Base-by-base conservation (phyloP, 176 grass and related monocot genomes). In the Paspalum notatum region DNA sequence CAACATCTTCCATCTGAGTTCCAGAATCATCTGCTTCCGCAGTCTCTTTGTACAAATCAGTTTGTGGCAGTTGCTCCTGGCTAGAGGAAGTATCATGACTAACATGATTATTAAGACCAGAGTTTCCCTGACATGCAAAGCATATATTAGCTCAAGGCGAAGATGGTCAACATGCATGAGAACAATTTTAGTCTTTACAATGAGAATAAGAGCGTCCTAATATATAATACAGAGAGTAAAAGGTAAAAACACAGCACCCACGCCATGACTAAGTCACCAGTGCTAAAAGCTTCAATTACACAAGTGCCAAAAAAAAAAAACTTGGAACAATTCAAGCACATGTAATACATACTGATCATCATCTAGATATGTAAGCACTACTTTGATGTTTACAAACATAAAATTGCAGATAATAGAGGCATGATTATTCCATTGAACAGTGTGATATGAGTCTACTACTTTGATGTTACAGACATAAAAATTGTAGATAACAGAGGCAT, bases 31-130 rank as follows among this genome's bases (percentile, higher is more conserved):
- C 66, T 81, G 68, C 75, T 76, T 87, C 78, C 9, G 63, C 38
- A 68, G 41, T 43, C 63, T 83, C 77, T 44, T 55, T 85, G 52
- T 78, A 86, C 71, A 82, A 66, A 91, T 82, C 62, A 84, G 48
- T 86, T 25, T 84, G 64, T 37, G 39, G 66, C 17, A 37, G 59
- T 55, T 78, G 86, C 73, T 91, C 89, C 86, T 82, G 82, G 76
- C 89, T 89, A 67, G 92, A 91, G 56, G 83, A 83, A 56, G 86
- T 90, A 80, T 87, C 92, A 71, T 89, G 84, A 82, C 78, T 87
- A 38, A 72, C 87, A 87, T 39, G 55, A 66, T 84, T 87, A 76
- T 87, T 83, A 66, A 42, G 51, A 67, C 62, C 72, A 20, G 84
- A 85, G 57, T 58, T 85, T 76, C 83, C 86, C 92, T 94, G 74